Conservation (phyloP, 2,329 filamentous ascomycete genomes). For the Fusarium goolgardi region DNA sequence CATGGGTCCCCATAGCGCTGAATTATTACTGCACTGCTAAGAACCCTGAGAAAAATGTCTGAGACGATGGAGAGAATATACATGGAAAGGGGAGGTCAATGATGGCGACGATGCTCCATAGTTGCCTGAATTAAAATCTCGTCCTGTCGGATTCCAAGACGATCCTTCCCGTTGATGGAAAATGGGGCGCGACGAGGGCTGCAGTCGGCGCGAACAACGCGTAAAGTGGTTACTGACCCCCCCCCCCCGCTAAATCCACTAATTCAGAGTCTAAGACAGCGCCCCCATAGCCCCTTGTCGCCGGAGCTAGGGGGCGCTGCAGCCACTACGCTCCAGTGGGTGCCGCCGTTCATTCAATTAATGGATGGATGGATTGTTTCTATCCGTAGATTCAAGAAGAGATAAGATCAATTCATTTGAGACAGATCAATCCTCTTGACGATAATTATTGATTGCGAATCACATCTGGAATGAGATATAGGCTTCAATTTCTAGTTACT, state of each 20-base stretch:
- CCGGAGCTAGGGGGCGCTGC: slow-evolving; percentile 33
- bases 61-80: slow-evolving; percentile 17
- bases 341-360: slow-evolving; percentile 28
- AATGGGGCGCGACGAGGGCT: slow-evolving; percentile 48
- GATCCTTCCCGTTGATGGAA: slow-evolving; percentile 43
- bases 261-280: slow-evolving; percentile 41
- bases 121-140: slow-evolving; percentile 49
- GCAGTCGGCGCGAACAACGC: slow-evolving; percentile 42
- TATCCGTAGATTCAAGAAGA: slow-evolving; percentile 18
- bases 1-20: slow-evolving; percentile 18
- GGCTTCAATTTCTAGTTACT: too few relatives aligned
- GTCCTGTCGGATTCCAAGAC: slow-evolving; percentile 38
- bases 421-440: background rate
- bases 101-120: slow-evolving; percentile 45
- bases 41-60: slow-evolving; percentile 33
- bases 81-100: slow-evolving; percentile 10
- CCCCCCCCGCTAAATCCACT: slow-evolving; percentile 45
- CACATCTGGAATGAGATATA: slow-evolving; percentile 11
- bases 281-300: slow-evolving; percentile 30
- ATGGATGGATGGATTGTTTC: slow-evolving; percentile 4
- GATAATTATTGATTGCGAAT: background rate
- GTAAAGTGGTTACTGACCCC: slow-evolving; percentile 47
- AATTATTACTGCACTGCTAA: slow-evolving; percentile 10
- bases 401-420: slow-evolving; percentile 30
- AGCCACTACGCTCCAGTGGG: slow-evolving; percentile 38